Evolutionary conservation across 805 yeast genomes (phyloP).

Genomic region (Wickerhamomyces tratensis): DNA sequence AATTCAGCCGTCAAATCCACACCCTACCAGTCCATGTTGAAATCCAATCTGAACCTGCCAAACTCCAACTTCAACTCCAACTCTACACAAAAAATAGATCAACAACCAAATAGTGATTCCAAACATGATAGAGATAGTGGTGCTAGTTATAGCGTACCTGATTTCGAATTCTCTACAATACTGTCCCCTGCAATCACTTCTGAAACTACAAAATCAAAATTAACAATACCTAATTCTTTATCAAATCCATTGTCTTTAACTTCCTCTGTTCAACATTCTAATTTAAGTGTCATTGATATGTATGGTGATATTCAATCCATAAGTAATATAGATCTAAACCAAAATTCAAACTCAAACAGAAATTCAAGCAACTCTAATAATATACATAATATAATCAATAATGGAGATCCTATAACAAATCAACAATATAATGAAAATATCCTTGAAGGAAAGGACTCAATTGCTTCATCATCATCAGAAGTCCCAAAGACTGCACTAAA

Average conservation of each 20-base stretch:
- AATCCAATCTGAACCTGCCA: not conserved
- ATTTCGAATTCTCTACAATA: not conserved
- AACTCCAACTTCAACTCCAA: not conserved
- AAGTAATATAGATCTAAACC: too few species aligned
- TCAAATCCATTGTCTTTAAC: not conserved
- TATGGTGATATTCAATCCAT: conserved; percentile 19
- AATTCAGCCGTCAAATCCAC: not conserved
- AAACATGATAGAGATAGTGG: not conserved
- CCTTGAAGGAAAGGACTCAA: too few species aligned
- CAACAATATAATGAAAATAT: too few species aligned
- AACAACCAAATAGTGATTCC: too few species aligned
- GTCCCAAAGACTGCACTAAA: not conserved
- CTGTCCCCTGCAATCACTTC: not conserved
- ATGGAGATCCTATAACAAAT: not conserved
- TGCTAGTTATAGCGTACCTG: not conserved
- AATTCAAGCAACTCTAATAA: not conserved
- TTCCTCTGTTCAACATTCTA: conserved; percentile 15
- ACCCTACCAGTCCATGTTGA: not conserved
- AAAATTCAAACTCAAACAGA: too few species aligned
- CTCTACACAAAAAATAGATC: too few species aligned
- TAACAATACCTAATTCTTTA: not conserved
- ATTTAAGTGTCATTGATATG: conserved; percentile 26
- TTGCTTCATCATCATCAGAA: too few species aligned
- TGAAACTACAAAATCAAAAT: not conserved
- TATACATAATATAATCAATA: not conserved